Base-by-base conservation (phyloP, 202 grass and related monocot species). In the Tripidium arundinaceum region DNA sequence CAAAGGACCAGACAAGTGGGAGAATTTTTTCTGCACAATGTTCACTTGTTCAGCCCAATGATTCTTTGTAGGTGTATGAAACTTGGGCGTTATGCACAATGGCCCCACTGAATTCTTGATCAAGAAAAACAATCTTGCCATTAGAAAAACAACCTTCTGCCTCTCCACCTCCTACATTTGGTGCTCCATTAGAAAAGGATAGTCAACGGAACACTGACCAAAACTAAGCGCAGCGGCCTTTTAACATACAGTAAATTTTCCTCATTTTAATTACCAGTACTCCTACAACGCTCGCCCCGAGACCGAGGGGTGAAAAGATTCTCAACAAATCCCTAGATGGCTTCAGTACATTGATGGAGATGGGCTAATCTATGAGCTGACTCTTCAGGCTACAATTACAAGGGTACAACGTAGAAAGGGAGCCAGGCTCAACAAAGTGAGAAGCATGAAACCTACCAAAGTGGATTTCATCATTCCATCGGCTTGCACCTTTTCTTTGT, bases 271-370 rank as follows among this genome's bases (percentile, higher is more conserved):
- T 68, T 60, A n/a, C 47, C 18, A n/a, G 18, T n/a, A 50, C 16
- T 49, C 46, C 46, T 50, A 19, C n/a, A 9, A 61, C 19, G 63
- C 47, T 83, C 36, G 25, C 49, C 27, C 65, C 49, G 38, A 38
- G 26, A 46, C n/a, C n/a, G n/a, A 47, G 19, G 22, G 46, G 74
- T 49, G 47, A 71, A 84, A 84, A 71, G 74, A 84, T 84, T 78
- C 65, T 84, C 54, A 62, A 19, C 74, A 84, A 71, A 71, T 78
- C 74, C 74, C 74, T 68, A 84, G 37, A 60, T 38, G 39, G 40
- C 52, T 77, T 70, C 40, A 62, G 74, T 62, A 38, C 59, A 41
- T 41, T 64, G 65, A 78, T 71, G 65, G 42, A 33, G 74, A 78
- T 39, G 82, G 38, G 11, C n/a, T 84, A 79, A 52, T 79, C 42